Conservation (phyloP, 1,284 basidiomycete species). For the Taiwanofungus camphoratus region DNA sequence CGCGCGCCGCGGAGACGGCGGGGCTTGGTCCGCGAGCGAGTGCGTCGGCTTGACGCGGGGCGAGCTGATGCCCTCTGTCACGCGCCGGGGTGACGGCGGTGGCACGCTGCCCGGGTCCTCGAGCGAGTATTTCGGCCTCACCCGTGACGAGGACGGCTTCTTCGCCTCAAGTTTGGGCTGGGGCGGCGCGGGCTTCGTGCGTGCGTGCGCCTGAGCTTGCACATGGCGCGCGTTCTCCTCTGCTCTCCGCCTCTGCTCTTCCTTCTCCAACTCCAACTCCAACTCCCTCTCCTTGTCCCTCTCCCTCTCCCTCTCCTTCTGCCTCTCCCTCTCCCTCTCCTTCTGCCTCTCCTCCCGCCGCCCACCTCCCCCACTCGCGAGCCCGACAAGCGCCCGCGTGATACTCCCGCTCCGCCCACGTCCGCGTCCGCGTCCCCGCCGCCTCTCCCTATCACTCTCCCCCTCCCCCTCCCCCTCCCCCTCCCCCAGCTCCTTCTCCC, state of each 20-base stretch:
- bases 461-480: constrained; percentile 1
- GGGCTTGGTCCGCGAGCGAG: background rate
- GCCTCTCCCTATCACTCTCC: constrained; percentile 4
- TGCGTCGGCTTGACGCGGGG: background rate
- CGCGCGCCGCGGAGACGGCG: background rate
- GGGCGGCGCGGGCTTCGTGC: background rate
- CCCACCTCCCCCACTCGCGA: constrained; percentile 1
- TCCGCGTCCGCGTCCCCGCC: constrained; percentile 1
- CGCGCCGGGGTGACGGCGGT: background rate
- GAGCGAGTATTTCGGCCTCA: no score
- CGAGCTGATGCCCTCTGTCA: background rate
- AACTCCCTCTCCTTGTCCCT: background rate
- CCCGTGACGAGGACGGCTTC: no score
- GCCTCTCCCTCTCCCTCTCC: background rate
- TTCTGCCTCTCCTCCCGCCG: constrained; percentile 1
- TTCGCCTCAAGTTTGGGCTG: background rate
- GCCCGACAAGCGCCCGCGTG: background rate
- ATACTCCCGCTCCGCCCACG: background rate
- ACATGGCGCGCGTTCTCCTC: constrained; percentile 6
- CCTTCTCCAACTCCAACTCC: background rate
- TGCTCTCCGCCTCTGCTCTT: background rate
- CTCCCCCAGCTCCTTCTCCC: constrained; percentile 1
- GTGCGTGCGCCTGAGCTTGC: constrained; percentile 4
- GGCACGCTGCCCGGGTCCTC: constrained; percentile 6
- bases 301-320: constrained; percentile 1